Conservation (phyloP, 768 basidiomycete species). For the Asterophora parasitica region DNA sequence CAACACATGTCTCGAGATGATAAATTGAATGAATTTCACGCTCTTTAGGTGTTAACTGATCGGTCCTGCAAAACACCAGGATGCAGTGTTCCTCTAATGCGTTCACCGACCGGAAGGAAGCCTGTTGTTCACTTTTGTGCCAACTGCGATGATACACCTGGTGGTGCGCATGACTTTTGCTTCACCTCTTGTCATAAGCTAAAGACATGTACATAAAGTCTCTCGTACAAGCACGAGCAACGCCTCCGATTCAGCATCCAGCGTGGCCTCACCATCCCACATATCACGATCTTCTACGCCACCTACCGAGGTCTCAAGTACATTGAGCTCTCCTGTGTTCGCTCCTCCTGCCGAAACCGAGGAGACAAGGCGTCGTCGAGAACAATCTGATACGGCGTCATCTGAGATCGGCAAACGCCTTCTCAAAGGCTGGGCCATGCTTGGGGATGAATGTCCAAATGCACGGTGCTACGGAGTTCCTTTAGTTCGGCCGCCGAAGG, state of each 20-base stretch:
- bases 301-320: slow-evolving; percentile 67
- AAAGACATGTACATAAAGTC: slow-evolving; percentile 8
- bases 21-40: not conserved
- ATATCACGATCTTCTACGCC: slow-evolving; percentile 69
- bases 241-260: slow-evolving; percentile 30
- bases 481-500: slow-evolving; percentile 73
- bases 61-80: slow-evolving; percentile 48
- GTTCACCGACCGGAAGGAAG: slow-evolving; percentile 51
- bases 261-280: slow-evolving; percentile 44
- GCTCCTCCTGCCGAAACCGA: slow-evolving; percentile 62
- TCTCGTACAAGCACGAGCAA: slow-evolving; percentile 7
- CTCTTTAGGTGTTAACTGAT: slow-evolving; percentile 57
- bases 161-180: slow-evolving; percentile 9
- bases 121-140: slow-evolving; percentile 55
- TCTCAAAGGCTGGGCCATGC: slow-evolving; percentile 83
- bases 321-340: slow-evolving; percentile 58
- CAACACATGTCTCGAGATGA: not conserved
- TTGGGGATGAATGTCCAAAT: slow-evolving; percentile 81
- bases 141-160: slow-evolving; percentile 45
- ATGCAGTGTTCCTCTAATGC: slow-evolving; percentile 69
- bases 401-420: slow-evolving; percentile 74
- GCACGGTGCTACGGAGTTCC: slow-evolving; percentile 71
- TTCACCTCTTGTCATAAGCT: not conserved
- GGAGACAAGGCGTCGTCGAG: slow-evolving; percentile 60
- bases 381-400: slow-evolving; percentile 79